Evolutionary conservation across 2,329 filamentous ascomycete genomes (phyloP).

Genomic region (Penicillium vulpinum): DNA sequence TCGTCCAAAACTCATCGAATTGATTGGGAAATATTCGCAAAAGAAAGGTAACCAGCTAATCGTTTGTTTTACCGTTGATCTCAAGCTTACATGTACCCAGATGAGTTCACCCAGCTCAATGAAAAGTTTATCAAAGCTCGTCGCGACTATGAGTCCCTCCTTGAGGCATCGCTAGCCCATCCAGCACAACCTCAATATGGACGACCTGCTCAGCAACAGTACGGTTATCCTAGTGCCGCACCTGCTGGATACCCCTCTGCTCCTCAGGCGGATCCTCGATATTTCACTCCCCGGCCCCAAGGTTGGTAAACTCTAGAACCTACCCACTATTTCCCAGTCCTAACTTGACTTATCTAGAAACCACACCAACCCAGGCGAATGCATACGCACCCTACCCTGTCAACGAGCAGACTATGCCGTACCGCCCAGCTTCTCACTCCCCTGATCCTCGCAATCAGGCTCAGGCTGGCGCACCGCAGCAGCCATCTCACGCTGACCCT

Average conservation of each 20-base stretch:
- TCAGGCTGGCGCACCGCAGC: constrained; percentile 41
- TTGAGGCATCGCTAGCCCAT: constrained; percentile 95
- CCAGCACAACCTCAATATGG: constrained; percentile 78
- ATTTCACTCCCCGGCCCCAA: constrained; percentile 60
- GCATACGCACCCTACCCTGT: constrained; percentile 63
- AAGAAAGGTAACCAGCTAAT: constrained; percentile 74
- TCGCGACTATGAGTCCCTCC: constrained; percentile 90
- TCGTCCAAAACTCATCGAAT: constrained; percentile 91
- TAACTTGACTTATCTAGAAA: constrained; percentile 19
- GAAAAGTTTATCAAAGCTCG: constrained; percentile 99
- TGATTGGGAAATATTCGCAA: constrained; percentile 98
- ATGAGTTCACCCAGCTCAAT: constrained; percentile 97
- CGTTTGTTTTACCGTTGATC: not conserved
- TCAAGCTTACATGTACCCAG: constrained; percentile 49
- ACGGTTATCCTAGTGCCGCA: constrained; percentile 36
- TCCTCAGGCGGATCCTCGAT: constrained; percentile 63
- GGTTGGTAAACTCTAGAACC: constrained; percentile 29
- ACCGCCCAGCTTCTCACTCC: constrained; percentile 42
- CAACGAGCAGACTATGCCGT: constrained; percentile 52
- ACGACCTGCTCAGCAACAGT: constrained; percentile 50
- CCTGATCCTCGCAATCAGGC: constrained; percentile 42
- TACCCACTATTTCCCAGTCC: not conserved
- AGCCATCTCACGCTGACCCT: constrained; percentile 53
- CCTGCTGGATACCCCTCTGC: constrained; percentile 38
- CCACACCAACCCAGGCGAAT: constrained; percentile 46